phyloP scores from a whole-genome alignment of 1,139 yeast species.

The Geotrichum cucujoidarum region DNA sequence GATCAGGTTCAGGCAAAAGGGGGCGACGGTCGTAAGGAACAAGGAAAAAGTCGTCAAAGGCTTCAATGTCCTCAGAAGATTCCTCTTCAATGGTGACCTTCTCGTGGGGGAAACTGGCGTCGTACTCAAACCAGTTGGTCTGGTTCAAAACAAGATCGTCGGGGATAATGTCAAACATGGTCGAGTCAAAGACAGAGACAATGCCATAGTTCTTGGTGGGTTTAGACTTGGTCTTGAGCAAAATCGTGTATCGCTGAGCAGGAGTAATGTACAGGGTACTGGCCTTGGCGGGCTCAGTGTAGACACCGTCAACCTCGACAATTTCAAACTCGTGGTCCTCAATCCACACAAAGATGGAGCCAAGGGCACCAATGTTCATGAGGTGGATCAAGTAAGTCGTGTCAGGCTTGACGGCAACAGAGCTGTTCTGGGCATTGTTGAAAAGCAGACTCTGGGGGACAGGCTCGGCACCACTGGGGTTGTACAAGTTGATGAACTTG shows the following conservation, averaged over 20 bases:
- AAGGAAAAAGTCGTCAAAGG: constrained; percentile 55
- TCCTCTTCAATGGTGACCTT: constrained; percentile 38
- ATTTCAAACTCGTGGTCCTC: constrained; percentile 80
- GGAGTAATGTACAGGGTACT: constrained; percentile 59
- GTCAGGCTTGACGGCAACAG: constrained; percentile 70
- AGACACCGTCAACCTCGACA: constrained; percentile 78
- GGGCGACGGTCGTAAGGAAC: constrained; percentile 51
- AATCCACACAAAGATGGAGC: constrained; percentile 76
- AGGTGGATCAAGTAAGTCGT: constrained; percentile 75
- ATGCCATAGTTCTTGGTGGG: constrained; percentile 65
- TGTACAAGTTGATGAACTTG: constrained; percentile 59
- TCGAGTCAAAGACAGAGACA: constrained; percentile 68
- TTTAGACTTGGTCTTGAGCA: constrained; percentile 62
- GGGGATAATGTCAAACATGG: constrained; percentile 74
- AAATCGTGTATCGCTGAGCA: constrained; percentile 74
- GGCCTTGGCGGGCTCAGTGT: constrained; percentile 61
- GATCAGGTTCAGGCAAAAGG: constrained; percentile 60
- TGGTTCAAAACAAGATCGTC: constrained; percentile 57
- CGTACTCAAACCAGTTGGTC: constrained; percentile 67
- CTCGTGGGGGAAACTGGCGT: constrained; percentile 45
- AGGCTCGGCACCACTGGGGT: constrained; percentile 97
- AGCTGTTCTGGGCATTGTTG: constrained; percentile 69
- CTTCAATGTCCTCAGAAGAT: constrained; percentile 35
- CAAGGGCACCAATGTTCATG: constrained; percentile 80
- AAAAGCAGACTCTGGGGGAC: constrained; percentile 74